phyloP scores from a whole-genome alignment of 225 moss, liverwort and hornwort species.

The Marchantia paleacea region DNA sequence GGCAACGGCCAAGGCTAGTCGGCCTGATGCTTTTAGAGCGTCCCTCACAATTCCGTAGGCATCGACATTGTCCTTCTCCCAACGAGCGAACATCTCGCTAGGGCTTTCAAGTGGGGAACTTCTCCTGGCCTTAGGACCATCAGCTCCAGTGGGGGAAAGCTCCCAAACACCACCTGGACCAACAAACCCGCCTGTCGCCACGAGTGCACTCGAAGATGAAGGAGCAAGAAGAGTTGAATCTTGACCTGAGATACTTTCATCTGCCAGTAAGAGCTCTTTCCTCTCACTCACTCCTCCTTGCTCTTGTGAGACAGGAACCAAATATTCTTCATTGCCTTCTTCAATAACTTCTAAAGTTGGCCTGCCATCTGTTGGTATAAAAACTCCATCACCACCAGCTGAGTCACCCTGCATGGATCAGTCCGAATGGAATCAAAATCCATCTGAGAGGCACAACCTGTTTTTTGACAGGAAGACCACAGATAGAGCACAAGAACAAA shows the following conservation, averaged over 20 bases:
- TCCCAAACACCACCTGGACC: slow-evolving; percentile 61
- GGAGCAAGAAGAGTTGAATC: slow-evolving; percentile 28
- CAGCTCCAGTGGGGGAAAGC: slow-evolving; percentile 42
- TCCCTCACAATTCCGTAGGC: slow-evolving; percentile 87
- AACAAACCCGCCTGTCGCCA: slow-evolving; percentile 46
- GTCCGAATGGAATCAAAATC: background rate
- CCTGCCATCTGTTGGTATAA: slow-evolving; percentile 23
- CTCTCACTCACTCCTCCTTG: slow-evolving; percentile 8
- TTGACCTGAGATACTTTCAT: slow-evolving; percentile 38
- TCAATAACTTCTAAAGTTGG: slow-evolving; percentile 37
- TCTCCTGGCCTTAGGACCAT: slow-evolving; percentile 46
- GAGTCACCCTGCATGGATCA: slow-evolving; percentile 14
- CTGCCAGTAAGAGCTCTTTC: slow-evolving; percentile 23
- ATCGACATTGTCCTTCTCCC: slow-evolving; percentile 80
- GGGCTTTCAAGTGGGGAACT: slow-evolving; percentile 67
- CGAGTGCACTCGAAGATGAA: slow-evolving; percentile 45
- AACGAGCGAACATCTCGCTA: slow-evolving; percentile 88
- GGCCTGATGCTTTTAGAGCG: slow-evolving; percentile 84
- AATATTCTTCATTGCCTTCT: slow-evolving; percentile 37
- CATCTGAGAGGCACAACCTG: background rate
- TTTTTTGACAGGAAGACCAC: background rate
- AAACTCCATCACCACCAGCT: slow-evolving; percentile 18
- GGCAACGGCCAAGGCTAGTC: slow-evolving; percentile 89
- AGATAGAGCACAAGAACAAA: background rate
- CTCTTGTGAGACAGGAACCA: slow-evolving; percentile 16